Conservation (phyloP, 169 alveolate species). For the Theileria sp. region DNA sequence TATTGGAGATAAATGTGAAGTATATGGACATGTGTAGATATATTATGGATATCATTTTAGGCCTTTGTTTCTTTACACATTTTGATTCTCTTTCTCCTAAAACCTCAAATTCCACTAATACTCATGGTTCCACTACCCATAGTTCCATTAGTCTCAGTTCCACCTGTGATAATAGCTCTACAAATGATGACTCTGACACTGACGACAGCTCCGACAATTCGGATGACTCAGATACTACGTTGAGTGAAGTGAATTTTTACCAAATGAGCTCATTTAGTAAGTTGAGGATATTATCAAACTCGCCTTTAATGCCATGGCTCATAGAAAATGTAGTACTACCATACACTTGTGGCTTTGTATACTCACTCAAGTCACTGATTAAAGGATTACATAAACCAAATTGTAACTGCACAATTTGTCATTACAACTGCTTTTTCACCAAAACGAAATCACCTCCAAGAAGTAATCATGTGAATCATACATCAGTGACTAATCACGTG, state of each 20-base stretch:
- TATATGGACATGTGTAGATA: slow-evolving; percentile 17
- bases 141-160: background rate
- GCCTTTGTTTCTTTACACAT: slow-evolving; percentile 27
- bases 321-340: slow-evolving; percentile 26
- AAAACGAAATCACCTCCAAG: too few species aligned
- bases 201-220: background rate
- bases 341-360: slow-evolving; percentile 31
- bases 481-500: too few species aligned
- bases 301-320: slow-evolving; percentile 28
- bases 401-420: slow-evolving; percentile 8
- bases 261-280: slow-evolving; percentile 22
- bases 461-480: too few species aligned
- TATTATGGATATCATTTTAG: slow-evolving; percentile 36
- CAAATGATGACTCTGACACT: background rate
- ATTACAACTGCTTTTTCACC: slow-evolving; percentile 14
- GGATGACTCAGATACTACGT: background rate
- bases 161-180: background rate
- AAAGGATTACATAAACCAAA: background rate
- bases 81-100: background rate
- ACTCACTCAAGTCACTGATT: background rate
- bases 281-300: background rate
- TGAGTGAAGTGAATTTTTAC: background rate
- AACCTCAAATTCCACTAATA: too few species aligned
- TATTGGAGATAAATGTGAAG: background rate
- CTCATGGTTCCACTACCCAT: too few species aligned